Base-by-base conservation (phyloP, 441 rosid genomes). In the Arabidopsis lyrata region DNA sequence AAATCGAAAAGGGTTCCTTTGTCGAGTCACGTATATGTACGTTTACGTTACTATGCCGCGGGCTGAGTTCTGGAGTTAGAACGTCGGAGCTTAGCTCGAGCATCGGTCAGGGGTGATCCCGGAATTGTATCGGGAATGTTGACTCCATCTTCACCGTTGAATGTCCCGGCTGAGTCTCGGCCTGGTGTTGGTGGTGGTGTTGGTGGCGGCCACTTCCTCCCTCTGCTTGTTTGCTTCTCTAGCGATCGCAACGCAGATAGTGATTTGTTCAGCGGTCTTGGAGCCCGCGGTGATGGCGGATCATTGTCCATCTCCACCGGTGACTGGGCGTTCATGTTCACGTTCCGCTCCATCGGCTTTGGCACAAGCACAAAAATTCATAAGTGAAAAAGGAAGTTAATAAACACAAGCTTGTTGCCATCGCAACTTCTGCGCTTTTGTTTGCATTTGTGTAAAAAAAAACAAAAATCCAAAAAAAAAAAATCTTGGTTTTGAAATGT, bases 21-120 rank as follows among this genome's bases (percentile, higher is more conserved):
- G 18, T 39, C 20, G 18, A 47, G 76, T n/a, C 64, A 49, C 7
- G 73, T 55, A 32, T 61, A 68, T 42, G 15, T 63, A 44, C 15
- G 15, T 73, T 58, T 72, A 66, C 70, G 68, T 68, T 72, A 68
- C 72, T 73, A 56, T 56, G 66, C 24, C 68, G 81, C 0, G 36
- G 78, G 35, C 34, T 80, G 78, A 58, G 86, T 67, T 65, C 77
- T 81, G 6, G 82, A 77, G 73, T 15, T 77, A 60, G 81, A 72
- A 31, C 89, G 95, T 60, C 94, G 85, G 76, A 86, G 89, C 84
- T 80, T 77, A 34, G 69, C 74, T 3, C 86, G 80, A 49, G 81
- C 82, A 31, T 82, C 83, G 1, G 78, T 78, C 34, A 60, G 44
- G 47, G 76, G 79, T 9, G 84, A 72, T 14, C 63, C 55, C 1